Evolutionary conservation across 257 asterid genomes (phyloP).

Genomic region (Linaria vulgaris): DNA sequence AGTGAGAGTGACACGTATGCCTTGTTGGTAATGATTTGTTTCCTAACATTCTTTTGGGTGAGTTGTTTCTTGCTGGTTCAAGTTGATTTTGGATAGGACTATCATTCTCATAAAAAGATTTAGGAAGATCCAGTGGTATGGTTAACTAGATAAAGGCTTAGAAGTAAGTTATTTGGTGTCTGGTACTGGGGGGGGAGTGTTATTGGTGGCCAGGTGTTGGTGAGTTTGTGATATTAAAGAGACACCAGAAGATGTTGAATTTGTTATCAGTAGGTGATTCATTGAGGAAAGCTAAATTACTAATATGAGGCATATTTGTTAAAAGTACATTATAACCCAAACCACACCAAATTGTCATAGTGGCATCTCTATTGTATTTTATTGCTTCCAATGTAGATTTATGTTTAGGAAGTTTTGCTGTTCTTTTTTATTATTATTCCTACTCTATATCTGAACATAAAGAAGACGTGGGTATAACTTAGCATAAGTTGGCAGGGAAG

Average conservation of each 20-base stretch:
- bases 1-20: not conserved
- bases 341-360: too few relatives aligned
- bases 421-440: too few relatives aligned
- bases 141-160: not conserved
- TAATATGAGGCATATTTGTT: not conserved
- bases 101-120: not conserved
- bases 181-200: not conserved
- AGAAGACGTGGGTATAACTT: too few relatives aligned
- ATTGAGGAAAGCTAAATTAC: constrained; percentile 1
- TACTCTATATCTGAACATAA: too few relatives aligned
- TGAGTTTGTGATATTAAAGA: not conserved
- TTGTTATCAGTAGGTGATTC: not conserved
- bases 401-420: too few relatives aligned
- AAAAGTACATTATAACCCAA: too few relatives aligned
- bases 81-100: not conserved
- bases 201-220: not conserved
- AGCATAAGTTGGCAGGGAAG: too few relatives aligned
- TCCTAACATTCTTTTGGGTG: not conserved
- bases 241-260: not conserved
- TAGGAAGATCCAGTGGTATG: not conserved
- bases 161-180: not conserved
- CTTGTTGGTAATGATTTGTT: constrained; percentile 6
- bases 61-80: constrained; percentile 1
- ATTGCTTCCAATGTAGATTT: too few relatives aligned
- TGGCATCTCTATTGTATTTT: too few relatives aligned